phyloP scores from a whole-genome alignment of 2,329 filamentous ascomycete species.

The Trichoderma citrinoviride region DNA sequence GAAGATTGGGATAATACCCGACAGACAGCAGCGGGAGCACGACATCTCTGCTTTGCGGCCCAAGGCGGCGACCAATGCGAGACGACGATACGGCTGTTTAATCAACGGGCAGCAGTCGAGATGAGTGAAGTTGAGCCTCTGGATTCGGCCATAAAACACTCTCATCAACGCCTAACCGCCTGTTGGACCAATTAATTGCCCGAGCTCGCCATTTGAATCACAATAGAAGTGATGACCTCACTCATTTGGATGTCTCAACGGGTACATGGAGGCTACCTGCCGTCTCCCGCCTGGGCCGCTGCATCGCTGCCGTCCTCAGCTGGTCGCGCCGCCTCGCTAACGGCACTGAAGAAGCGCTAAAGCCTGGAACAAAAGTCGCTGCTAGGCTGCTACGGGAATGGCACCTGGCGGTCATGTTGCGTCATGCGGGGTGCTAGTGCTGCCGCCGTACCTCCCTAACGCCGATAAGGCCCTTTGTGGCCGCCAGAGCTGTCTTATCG shows the following conservation, averaged over 20 bases:
- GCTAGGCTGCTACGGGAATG: constrained; percentile 12
- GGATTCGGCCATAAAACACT: not conserved
- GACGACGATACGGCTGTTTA: not conserved
- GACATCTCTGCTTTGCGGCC: constrained; percentile 2
- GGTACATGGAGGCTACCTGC: not conserved
- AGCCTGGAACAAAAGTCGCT: not conserved
- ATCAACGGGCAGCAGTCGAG: constrained; percentile 8
- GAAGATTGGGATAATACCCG: not conserved
- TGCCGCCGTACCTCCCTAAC: constrained; percentile 17
- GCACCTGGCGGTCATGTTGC: constrained; percentile 9
- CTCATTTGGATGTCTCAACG: not conserved
- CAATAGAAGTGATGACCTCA: not conserved
- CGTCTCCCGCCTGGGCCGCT: not conserved
- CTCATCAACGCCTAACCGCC: constrained; percentile 2
- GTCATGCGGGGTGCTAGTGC: constrained; percentile 21
- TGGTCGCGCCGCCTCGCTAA: not conserved
- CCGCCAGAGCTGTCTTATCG: not conserved
- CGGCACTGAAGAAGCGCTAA: constrained; percentile 11
- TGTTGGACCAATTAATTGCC: not conserved
- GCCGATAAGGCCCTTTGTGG: not conserved
- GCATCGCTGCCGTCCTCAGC: not conserved
- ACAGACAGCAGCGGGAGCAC: not conserved
- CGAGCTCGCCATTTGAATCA: not conserved
- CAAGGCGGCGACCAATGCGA: not conserved
- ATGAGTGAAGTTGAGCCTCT: not conserved